A percentile compares a stretch with the other conserved stretches of the same genome.
Conservation (phyloP, 805 yeast genomes). For the Suhomyces prunicola region DNA sequence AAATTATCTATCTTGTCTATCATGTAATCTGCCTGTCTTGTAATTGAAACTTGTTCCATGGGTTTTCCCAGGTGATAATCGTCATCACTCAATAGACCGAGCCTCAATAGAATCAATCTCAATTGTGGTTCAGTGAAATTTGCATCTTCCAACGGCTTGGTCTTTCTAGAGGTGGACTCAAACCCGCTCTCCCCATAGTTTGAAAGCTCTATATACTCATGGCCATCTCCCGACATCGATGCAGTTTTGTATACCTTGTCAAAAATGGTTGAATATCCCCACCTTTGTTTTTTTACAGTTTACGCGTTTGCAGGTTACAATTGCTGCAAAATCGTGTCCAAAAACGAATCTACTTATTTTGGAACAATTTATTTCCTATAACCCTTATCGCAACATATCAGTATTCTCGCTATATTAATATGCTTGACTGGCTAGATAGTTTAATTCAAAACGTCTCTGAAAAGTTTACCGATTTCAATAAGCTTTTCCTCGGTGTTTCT, state of each 20-base stretch:
- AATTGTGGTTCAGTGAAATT: slow-evolving; percentile 2
- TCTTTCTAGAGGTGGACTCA: neutral
- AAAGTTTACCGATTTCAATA: slow-evolving; percentile 13
- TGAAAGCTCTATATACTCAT: slow-evolving; percentile 6
- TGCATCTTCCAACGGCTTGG: neutral
- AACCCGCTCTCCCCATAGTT: neutral
- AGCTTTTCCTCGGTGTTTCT: slow-evolving; percentile 18
- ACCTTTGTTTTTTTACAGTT: neutral
- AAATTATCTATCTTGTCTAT: slow-evolving; percentile 26
- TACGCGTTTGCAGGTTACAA: neutral
- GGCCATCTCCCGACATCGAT: neutral
- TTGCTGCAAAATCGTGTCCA: neutral
- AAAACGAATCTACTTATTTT: neutral
- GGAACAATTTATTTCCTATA: neutral
- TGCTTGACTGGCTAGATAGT: neutral
- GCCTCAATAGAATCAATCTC: slow-evolving; percentile 6
- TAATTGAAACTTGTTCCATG: neutral
- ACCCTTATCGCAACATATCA: neutral
- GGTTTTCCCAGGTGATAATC: slow-evolving; percentile 3
- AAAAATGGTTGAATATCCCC: neutral
- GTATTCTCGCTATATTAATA: neutral
- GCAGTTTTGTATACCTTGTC: neutral
- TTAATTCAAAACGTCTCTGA: neutral
- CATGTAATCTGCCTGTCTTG: slow-evolving; percentile 21
- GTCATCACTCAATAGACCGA: slow-evolving; percentile 10